Evolutionary conservation across 805 yeast genomes (phyloP), one percentile per base, ranked within the genome.

Genomic region (Candida sonorensis): DNA sequence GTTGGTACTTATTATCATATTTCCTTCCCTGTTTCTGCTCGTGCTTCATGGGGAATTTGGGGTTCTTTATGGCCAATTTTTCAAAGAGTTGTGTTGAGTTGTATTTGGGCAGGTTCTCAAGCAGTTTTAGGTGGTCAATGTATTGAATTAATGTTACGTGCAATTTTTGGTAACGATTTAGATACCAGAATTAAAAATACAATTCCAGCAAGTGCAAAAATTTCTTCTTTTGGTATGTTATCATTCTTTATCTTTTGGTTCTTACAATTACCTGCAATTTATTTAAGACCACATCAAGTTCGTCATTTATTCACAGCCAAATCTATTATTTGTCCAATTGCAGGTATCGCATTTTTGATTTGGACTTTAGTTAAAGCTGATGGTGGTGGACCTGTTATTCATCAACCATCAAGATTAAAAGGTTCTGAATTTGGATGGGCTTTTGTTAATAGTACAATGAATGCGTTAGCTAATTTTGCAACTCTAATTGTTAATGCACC

Each of bases 401-500:
- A 66, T 35, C 79, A 76, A 42, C 59, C 64, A 6, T 62, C 76
- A 3, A 49, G 61, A 0, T 54, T 80, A n/a, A 51, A 59, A 14
- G 83, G 87, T 7, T 60, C 76, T 10, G 80, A 59, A 2, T 72
- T 78, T 42, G 86, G 74, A 17, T 87, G 97, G 97, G 85, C 83
- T 1, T 86, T 85, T 51, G 72, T 86, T 33, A 68, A 69, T 45
- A 74, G 90, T 5, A 66, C 77, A 20, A 82, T 87, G 94, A 80
- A 77, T 58, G 69, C 87, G 14, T 61, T 86, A 40, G 83, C 94
- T 17, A 86, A 85, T 59, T 86, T 86, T 51, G 92, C 94, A 5
- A 81, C 95, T n/a, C 68, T 86, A 48, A 81, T 87, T 50, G 72
- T 81, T 33, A 86, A 86, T 59, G 83, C 92, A 11, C 94, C 95